Evolutionary conservation across 345 rosid genomes (phyloP).

Genomic region (Rhizophora apiculata): DNA sequence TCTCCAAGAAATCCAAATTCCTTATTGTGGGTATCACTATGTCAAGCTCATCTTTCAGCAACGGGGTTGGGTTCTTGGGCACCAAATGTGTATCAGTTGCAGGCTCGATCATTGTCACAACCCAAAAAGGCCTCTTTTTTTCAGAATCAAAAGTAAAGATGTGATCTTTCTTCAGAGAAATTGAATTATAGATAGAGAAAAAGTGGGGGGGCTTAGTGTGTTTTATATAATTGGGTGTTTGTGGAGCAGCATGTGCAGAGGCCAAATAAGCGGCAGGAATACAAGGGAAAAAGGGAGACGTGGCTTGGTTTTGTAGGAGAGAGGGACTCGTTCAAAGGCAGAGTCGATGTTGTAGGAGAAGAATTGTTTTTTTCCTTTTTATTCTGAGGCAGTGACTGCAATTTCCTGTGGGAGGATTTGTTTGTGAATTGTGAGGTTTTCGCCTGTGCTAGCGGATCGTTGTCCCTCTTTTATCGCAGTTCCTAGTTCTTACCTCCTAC

Average conservation of each 20-base stretch:
- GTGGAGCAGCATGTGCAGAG: constrained; percentile 24
- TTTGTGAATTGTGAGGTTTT: too few species aligned
- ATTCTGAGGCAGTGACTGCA: background rate
- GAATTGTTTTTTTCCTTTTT: background rate
- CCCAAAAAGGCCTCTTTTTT: background rate
- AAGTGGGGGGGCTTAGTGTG: background rate
- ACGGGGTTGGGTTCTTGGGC: constrained; percentile 27
- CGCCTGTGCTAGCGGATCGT: too few species aligned
- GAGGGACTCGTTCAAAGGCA: constrained; percentile 14
- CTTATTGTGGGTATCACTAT: constrained; percentile 93
- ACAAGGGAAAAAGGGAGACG: constrained; percentile 17
- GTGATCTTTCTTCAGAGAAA: background rate
- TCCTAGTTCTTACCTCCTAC: too few species aligned
- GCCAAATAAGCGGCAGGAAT: constrained; percentile 17
- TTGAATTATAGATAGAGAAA: too few species aligned
- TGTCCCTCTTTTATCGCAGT: too few species aligned
- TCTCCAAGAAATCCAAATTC: constrained; percentile 90
- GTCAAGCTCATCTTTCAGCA: constrained; percentile 81
- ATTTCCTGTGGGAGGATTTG: too few species aligned
- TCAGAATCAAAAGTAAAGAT: background rate
- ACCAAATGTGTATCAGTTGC: constrained; percentile 31
- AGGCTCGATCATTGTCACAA: constrained; percentile 46
- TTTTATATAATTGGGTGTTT: background rate
- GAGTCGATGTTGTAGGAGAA: constrained; percentile 1
- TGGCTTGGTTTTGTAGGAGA: constrained; percentile 8